A percentile compares a stretch with the other conserved stretches of the same genome.
Evolutionary conservation across 345 rosid species (phyloP).

Genomic region (Lagerstroemia speciosa): DNA sequence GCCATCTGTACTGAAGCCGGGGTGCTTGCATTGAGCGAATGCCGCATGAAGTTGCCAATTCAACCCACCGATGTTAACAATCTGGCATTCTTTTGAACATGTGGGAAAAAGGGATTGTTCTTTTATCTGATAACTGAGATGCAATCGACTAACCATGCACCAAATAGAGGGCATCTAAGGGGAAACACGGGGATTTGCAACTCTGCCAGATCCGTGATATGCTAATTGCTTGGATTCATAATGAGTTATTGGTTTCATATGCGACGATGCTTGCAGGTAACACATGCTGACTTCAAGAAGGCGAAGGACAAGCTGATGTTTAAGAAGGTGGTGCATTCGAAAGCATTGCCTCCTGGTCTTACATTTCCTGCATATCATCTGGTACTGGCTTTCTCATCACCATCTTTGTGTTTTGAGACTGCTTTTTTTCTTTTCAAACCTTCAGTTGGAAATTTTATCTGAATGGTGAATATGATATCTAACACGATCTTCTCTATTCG

Average conservation of each 20-base stretch:
- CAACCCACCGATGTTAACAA: background rate
- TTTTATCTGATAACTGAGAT: background rate
- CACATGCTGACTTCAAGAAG: conserved; percentile 81
- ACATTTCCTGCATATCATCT: background rate
- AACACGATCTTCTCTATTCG: no score
- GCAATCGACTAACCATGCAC: background rate
- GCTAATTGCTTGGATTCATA: background rate
- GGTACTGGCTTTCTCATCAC: background rate
- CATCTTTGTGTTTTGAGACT: background rate
- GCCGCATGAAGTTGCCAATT: conserved; percentile 80
- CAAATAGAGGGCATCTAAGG: background rate
- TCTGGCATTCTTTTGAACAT: background rate
- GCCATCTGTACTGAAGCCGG: conserved; percentile 99
- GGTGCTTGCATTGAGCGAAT: conserved; percentile 87
- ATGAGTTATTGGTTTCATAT: background rate
- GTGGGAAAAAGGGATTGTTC: background rate
- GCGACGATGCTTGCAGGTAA: conserved; percentile 41
- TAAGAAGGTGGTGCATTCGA: conserved; percentile 98
- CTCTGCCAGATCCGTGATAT: background rate
- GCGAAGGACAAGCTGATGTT: conserved; percentile 98
- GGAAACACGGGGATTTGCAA: background rate
- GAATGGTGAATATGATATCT: background rate
- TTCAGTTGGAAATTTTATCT: background rate
- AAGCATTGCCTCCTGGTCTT: background rate
- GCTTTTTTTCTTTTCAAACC: background rate